Percentiles rank a stretch among this genome's conserved stretches.
These are phyloP conservation scores for Komagataella pseudopastoris DNA, from an alignment of 805 yeast genomes.

Conservation along the genomic window DNA sequence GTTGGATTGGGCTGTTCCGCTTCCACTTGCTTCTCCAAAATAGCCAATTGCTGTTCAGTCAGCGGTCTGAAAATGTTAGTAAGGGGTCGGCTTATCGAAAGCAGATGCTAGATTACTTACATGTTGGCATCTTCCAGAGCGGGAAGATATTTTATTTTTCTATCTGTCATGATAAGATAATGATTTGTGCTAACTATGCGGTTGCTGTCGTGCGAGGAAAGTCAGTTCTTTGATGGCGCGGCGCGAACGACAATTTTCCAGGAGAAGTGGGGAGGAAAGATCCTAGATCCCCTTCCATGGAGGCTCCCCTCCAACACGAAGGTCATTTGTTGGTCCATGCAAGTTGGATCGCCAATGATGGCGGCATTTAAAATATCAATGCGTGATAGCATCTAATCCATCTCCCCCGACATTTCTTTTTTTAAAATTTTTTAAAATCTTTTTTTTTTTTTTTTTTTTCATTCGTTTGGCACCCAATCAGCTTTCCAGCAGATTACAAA, in stretches of 20 bases:
- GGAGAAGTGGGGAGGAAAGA: neutral
- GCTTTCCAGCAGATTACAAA: neutral
- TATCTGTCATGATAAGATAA: neutral
- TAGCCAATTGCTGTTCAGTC: conserved; percentile 59
- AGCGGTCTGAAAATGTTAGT: conserved; percentile 32
- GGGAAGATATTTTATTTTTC: conserved; percentile 1
- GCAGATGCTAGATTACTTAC: conserved; percentile 7
- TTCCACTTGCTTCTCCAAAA: conserved; percentile 64
- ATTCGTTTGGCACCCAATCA: neutral
- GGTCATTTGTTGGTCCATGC: no score
- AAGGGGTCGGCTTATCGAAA: conserved; percentile 1
- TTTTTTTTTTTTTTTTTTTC: no score
- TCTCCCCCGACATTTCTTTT: neutral
- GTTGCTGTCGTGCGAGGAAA: neutral
- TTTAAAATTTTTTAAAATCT: no score
- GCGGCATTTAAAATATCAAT: neutral
- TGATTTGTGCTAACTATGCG: neutral
- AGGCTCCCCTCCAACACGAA: no score
- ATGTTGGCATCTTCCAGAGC: conserved; percentile 17
- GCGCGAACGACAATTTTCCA: neutral
- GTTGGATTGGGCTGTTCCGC: conserved; percentile 72
- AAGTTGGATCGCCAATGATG: neutral
- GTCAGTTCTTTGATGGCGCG: neutral
- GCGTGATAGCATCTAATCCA: neutral
- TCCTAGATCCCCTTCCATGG: no score